phyloP scores from a whole-genome alignment of 2,329 filamentous ascomycete genomes.

The Monosporascus sp. region DNA sequence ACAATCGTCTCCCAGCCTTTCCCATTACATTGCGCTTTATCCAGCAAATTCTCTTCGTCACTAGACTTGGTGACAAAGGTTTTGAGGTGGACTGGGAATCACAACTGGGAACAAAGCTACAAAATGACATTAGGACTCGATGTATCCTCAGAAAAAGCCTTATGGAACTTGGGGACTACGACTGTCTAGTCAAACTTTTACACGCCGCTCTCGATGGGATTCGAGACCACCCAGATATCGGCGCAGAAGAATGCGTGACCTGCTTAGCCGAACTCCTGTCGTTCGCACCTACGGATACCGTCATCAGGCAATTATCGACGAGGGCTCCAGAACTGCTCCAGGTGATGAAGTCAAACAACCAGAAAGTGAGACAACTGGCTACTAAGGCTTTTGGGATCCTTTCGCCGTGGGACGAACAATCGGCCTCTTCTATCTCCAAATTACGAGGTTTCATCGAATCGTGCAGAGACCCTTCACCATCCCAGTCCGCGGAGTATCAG shows the following conservation, averaged over 20 bases:
- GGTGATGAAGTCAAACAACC: slow-evolving; percentile 66
- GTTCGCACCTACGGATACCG: slow-evolving; percentile 25
- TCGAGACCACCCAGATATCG: slow-evolving; percentile 35
- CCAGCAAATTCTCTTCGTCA: slow-evolving; percentile 46
- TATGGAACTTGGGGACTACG: slow-evolving; percentile 29
- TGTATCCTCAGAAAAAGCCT: slow-evolving; percentile 53
- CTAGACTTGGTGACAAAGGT: slow-evolving; percentile 44
- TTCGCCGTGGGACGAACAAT: slow-evolving; percentile 55
- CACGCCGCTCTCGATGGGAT: slow-evolving; percentile 54
- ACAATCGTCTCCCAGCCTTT: slow-evolving; percentile 50
- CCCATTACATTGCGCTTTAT: slow-evolving; percentile 67
- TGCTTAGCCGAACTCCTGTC: slow-evolving; percentile 24
- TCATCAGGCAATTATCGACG: slow-evolving; percentile 32
- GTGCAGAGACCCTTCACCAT: slow-evolving; percentile 17
- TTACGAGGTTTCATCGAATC: slow-evolving; percentile 21
- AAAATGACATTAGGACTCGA: slow-evolving; percentile 63
- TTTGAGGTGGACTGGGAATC: slow-evolving; percentile 81
- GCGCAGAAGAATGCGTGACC: slow-evolving; percentile 22
- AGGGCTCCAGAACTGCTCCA: slow-evolving; percentile 49
- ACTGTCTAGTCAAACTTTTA: slow-evolving; percentile 40
- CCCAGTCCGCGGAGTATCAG: slow-evolving; percentile 25
- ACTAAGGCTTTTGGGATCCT: slow-evolving; percentile 73
- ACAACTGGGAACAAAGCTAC: slow-evolving; percentile 67
- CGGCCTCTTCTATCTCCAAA: slow-evolving; percentile 34
- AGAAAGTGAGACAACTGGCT: slow-evolving; percentile 59